phyloP scores from a whole-genome alignment of 306 rosid species.

The Castanospermum australe region DNA sequence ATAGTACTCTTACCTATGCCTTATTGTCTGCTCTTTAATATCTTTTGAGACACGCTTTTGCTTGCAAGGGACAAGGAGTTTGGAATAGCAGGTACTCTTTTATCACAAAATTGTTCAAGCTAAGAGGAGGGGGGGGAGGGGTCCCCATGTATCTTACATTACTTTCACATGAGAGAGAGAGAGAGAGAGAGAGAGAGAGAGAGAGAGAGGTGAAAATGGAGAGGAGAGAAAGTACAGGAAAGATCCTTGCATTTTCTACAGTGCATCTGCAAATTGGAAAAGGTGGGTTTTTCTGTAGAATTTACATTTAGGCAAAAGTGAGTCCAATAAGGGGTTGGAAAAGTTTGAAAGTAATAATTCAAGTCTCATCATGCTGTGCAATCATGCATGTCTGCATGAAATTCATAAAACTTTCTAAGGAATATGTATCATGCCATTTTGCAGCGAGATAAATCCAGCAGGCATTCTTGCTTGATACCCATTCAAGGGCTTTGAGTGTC shows the following conservation, averaged over 20 bases:
- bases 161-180: constrained; percentile 31
- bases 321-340: constrained; percentile 27
- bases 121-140: constrained; percentile 31
- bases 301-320: constrained; percentile 27
- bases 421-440: constrained; percentile 34
- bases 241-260: constrained; percentile 30
- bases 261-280: constrained; percentile 31
- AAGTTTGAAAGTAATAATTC: constrained; percentile 43
- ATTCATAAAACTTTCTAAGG: constrained; percentile 38
- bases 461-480: constrained; percentile 26
- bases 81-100: constrained; percentile 35
- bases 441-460: constrained; percentile 35
- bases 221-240: constrained; percentile 32
- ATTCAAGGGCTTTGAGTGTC: constrained; percentile 30
- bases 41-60: constrained; percentile 26
- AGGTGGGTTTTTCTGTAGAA: constrained; percentile 20
- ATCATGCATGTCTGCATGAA: constrained; percentile 57
- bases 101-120: constrained; percentile 33
- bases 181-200: constrained; percentile 10
- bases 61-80: constrained; percentile 49
- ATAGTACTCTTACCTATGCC: constrained; percentile 33
- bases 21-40: constrained; percentile 30
- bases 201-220: constrained; percentile 17
- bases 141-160: constrained; percentile 38
- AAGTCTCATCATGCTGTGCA: constrained; percentile 42